These are phyloP conservation scores for Castanea crenata DNA, from an alignment of 306 rosid species.

Conservation along the genomic window DNA sequence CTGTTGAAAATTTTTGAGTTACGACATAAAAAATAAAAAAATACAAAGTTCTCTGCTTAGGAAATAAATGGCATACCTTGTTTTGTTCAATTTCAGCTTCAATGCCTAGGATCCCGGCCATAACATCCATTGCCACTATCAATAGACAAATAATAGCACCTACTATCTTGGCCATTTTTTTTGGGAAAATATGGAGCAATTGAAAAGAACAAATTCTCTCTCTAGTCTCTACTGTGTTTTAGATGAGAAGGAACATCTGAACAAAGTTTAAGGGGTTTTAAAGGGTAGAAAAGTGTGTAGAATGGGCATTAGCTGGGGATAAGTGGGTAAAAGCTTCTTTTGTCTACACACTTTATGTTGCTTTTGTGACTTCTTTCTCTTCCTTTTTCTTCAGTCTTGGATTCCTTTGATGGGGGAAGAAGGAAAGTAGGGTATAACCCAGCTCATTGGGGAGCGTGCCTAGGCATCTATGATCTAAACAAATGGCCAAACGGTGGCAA, in stretches of 20 bases:
- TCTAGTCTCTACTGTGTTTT: neutral
- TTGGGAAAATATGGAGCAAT: neutral
- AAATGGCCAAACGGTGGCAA: neutral
- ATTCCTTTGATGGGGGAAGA: conserved; percentile 61
- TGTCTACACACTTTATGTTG: conserved; percentile 41
- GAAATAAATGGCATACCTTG: conserved; percentile 48
- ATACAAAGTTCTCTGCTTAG: neutral
- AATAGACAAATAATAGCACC: conserved; percentile 69
- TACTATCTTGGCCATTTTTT: conserved; percentile 51
- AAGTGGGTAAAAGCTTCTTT: conserved; percentile 43
- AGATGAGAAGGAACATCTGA: conserved; percentile 12
- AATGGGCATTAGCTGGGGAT: conserved; percentile 12
- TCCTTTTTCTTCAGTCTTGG: conserved; percentile 34
- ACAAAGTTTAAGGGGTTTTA: conserved; percentile 13
- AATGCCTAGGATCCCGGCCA: conserved; percentile 89
- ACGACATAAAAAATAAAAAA: neutral
- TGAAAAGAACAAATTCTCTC: neutral
- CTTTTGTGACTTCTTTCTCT: conserved; percentile 31
- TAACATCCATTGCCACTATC: conserved; percentile 66
- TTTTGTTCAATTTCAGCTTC: conserved; percentile 86
- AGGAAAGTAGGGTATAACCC: conserved; percentile 62
- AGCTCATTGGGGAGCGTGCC: conserved; percentile 52
- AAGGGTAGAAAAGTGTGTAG: conserved; percentile 17
- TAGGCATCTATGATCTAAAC: conserved; percentile 3
- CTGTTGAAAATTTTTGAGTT: conserved; percentile 29